Evolutionary conservation across 2,329 filamentous ascomycete species (phyloP).

Genomic region (Talaromyces sp.): DNA sequence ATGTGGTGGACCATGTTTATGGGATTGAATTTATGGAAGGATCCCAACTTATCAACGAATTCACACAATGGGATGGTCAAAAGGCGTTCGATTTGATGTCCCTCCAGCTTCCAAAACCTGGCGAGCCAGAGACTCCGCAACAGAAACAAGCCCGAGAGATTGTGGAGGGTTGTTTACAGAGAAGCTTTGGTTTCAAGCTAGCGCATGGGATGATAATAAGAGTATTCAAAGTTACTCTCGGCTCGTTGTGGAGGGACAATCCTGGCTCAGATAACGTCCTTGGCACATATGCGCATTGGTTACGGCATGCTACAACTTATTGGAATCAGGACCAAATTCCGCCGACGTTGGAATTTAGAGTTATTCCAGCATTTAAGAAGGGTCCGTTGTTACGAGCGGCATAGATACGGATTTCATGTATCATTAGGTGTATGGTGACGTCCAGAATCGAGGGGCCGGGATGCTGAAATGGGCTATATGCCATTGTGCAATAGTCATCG

Average conservation of each 20-base stretch:
- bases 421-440: too few species aligned
- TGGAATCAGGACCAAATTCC: conserved; percentile 45
- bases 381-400: conserved; percentile 7
- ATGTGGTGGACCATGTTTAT: conserved; percentile 47
- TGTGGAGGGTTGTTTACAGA: conserved; percentile 47
- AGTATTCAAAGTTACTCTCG: conserved; percentile 48
- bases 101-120: conserved; percentile 33
- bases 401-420: background rate
- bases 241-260: conserved; percentile 50
- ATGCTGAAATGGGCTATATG: too few species aligned
- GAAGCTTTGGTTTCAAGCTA: conserved; percentile 53
- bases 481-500: too few species aligned
- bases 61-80: conserved; percentile 49
- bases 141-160: conserved; percentile 48
- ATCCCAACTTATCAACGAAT: conserved; percentile 50
- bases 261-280: conserved; percentile 45
- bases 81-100: conserved; percentile 50
- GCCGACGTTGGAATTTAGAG: conserved; percentile 4
- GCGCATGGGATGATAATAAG: conserved; percentile 51
- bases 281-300: conserved; percentile 53
- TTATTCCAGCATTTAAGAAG: conserved; percentile 3
- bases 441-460: too few species aligned
- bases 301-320: conserved; percentile 44
- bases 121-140: conserved; percentile 41
- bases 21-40: conserved; percentile 48